A percentile compares a stretch with the other conserved stretches of the same genome.
Evolutionary conservation across 208 protist genomes (phyloP).

Genomic region (Wallacemonas sp.): DNA sequence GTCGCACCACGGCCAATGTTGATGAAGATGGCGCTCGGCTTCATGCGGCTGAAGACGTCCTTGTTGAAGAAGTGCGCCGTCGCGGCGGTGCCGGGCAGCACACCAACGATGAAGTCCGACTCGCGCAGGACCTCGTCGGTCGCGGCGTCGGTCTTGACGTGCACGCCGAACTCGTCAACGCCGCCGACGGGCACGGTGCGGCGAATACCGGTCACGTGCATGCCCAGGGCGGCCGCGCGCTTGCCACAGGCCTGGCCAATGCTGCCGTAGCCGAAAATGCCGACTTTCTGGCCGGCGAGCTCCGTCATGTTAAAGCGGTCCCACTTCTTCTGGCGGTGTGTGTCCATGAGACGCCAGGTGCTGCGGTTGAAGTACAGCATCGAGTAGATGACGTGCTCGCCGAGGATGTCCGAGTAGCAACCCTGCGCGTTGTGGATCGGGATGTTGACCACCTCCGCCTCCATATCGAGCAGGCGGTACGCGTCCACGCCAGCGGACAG

Average conservation of each 20-base stretch:
- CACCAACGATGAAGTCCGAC: slow-evolving; percentile 84
- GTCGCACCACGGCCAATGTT: slow-evolving; percentile 84
- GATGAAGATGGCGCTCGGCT: slow-evolving; percentile 80
- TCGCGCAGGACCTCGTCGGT: slow-evolving; percentile 55
- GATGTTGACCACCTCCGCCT: slow-evolving; percentile 46
- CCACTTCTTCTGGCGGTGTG: slow-evolving; percentile 67
- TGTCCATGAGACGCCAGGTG: slow-evolving; percentile 57
- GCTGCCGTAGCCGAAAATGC: slow-evolving; percentile 84
- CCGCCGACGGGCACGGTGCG: slow-evolving; percentile 34
- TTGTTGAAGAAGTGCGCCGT: slow-evolving; percentile 83
- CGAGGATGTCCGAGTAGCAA: slow-evolving; percentile 67
- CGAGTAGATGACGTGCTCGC: slow-evolving; percentile 75
- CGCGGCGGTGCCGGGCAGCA: slow-evolving; percentile 69
- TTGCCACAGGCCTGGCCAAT: slow-evolving; percentile 66
- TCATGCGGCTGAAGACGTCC: slow-evolving; percentile 76
- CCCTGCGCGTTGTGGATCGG: slow-evolving; percentile 75
- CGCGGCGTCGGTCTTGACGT: slow-evolving; percentile 43
- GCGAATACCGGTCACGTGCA: slow-evolving; percentile 77
- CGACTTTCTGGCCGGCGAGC: slow-evolving; percentile 56
- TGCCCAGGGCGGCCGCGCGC: slow-evolving; percentile 49
- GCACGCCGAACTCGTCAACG: slow-evolving; percentile 65
- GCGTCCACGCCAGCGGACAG: slow-evolving; percentile 71
- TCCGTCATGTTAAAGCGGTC: slow-evolving; percentile 74
- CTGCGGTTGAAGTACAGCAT: slow-evolving; percentile 89
- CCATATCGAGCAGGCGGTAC: slow-evolving; percentile 49